Evolutionary conservation across 2,329 filamentous ascomycete genomes (phyloP).

Genomic region (Pyrenophora tritici-repentis): DNA sequence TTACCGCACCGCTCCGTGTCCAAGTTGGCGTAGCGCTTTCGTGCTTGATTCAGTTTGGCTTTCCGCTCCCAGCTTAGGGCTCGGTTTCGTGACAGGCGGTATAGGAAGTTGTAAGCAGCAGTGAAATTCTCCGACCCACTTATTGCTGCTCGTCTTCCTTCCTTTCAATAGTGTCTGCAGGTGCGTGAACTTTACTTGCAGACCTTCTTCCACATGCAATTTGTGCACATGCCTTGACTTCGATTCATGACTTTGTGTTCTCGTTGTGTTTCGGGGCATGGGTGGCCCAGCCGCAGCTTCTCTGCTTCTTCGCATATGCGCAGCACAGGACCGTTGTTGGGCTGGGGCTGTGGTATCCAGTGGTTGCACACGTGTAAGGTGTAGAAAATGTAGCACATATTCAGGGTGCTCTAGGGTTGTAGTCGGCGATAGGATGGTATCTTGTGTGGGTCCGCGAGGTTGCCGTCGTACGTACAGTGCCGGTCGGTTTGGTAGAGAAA

Average conservation of each 20-base stretch:
- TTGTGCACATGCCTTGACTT: conserved; percentile 40
- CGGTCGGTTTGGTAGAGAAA: no score
- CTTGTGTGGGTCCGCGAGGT: no score
- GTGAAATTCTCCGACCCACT: not conserved
- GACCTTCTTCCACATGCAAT: conserved; percentile 36
- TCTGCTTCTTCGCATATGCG: conserved; percentile 38
- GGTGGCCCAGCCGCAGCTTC: conserved; percentile 30
- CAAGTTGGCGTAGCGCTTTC: no score
- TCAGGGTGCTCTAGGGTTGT: not conserved
- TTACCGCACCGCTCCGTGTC: no score
- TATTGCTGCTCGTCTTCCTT: conserved; percentile 9
- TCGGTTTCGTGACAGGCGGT: no score
- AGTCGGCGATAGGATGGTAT: no score
- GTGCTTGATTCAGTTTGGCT: no score
- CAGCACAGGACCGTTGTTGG: conserved; percentile 33
- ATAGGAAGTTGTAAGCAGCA: not conserved
- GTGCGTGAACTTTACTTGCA: conserved; percentile 6
- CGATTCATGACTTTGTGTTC: conserved; percentile 39
- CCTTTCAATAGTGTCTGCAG: not conserved
- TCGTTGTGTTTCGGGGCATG: conserved; percentile 33
- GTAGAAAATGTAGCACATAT: conserved; percentile 42
- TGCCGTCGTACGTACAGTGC: no score
- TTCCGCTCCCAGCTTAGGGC: no score
- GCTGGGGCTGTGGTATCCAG: conserved; percentile 39
- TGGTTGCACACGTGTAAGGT: conserved; percentile 40